A percentile compares a stretch with the other conserved stretches of the same genome.
phyloP scores from a whole-genome alignment of 2,329 filamentous ascomycete species.

The Pseudonectria buxi region DNA sequence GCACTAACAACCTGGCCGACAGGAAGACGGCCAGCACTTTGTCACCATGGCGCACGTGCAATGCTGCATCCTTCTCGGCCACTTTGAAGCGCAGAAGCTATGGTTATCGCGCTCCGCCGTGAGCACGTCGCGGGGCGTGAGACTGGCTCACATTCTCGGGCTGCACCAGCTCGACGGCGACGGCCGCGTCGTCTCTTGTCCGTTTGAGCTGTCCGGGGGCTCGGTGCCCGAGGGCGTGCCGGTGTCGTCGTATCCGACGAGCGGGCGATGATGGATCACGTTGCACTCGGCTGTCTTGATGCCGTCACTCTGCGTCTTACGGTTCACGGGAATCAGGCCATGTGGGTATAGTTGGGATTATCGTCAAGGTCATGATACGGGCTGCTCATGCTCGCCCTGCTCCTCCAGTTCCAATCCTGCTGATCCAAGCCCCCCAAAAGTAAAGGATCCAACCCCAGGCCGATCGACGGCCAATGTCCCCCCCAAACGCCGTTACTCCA shows the following conservation, averaged over 20 bases:
- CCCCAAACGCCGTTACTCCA: conserved; percentile 2
- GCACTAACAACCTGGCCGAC: not conserved
- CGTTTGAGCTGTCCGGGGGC: conserved; percentile 11
- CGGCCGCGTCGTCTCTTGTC: conserved; percentile 37
- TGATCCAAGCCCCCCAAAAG: not conserved
- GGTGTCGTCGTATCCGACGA: conserved; percentile 3
- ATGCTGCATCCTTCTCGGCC: conserved; percentile 63
- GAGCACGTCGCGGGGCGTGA: conserved; percentile 62
- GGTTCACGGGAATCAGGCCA: too few species aligned
- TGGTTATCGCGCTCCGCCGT: conserved; percentile 78
- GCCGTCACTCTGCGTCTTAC: not conserved
- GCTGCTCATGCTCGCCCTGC: too few species aligned
- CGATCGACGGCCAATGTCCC: conserved; percentile 1
- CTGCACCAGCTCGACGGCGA: conserved; percentile 65
- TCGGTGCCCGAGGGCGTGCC: conserved; percentile 10
- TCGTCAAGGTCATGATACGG: too few species aligned
- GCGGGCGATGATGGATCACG: not conserved
- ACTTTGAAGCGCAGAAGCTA: conserved; percentile 75
- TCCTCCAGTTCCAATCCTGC: too few species aligned
- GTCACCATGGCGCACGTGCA: conserved; percentile 65
- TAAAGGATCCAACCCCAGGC: not conserved
- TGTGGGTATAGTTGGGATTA: too few species aligned
- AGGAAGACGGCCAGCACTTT: conserved; percentile 20
- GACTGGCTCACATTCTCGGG: conserved; percentile 72
- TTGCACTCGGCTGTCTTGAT: not conserved